Base-by-base conservation (phyloP, 805 yeast genomes). In the Cyberlindnera sargentensis region DNA sequence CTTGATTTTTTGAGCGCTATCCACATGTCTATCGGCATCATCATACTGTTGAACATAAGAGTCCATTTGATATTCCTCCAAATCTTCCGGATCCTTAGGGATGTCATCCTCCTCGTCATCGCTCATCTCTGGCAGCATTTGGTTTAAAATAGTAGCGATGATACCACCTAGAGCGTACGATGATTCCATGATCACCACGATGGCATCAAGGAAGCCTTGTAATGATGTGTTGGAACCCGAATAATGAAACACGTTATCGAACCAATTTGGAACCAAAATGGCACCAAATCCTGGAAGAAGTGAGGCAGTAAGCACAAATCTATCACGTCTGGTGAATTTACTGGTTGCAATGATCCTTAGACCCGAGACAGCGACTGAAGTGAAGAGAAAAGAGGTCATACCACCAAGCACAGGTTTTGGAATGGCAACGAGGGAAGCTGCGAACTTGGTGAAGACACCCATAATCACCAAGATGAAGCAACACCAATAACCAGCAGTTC, bases 381-480 rank as follows among this genome's bases (percentile, higher is more conserved):
- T 73, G 71, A 83, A 84, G 41, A 84, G 66, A 63, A 83, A 84
- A 4, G 89, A 72, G 8, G 82, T 82, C 95, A 89, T 86, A 51
- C 96, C 96, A 49, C 96, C 96, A 45, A 89, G 70, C 28, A 82
- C 87, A 1, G 93, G 72, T 44, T 71, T 72, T 35, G 95, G 95
- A 56, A 85, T 86, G 29, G 95, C 76, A 33, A 83, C 87, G 45
- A 89, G 72, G n/a, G 95, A 86, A 37, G 93, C 93, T 26, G 90
- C 87, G 63, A 86, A 85, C 63, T 86, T 85, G 42, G 95, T 73
- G 58, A 89, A 85, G 31, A 89, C 68, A 37, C 97, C 96, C 95
- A 89, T 87, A 47, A 89, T 63, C 40, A 90, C 61, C 52, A 89
- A 68, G 69, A 84, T 84, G 66, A 84, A 74, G 51, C 86, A 82